Evolutionary conservation across 345 rosid species (phyloP).

Genomic region (Excoecaria cochinchinensis): DNA sequence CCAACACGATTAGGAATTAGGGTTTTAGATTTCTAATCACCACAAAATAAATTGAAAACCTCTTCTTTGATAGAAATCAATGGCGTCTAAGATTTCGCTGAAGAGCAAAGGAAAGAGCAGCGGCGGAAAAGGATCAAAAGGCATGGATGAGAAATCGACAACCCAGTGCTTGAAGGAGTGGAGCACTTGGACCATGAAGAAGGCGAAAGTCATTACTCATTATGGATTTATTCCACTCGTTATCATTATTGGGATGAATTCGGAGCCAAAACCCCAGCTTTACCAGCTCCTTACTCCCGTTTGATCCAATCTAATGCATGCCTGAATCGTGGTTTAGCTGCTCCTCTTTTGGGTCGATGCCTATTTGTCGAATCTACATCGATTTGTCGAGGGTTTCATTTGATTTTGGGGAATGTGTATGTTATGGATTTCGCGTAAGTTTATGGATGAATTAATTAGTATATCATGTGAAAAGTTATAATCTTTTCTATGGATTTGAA

Average conservation of each 20-base stretch:
- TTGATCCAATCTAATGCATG: constrained; percentile 21
- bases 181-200: constrained; percentile 84
- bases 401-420: constrained; percentile 4
- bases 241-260: constrained; percentile 88
- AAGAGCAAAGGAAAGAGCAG: constrained; percentile 48
- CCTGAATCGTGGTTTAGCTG: constrained; percentile 16
- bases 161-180: constrained; percentile 68
- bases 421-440: constrained; percentile 12
- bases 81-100: constrained; percentile 53
- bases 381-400: not conserved
- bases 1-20: not conserved
- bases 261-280: constrained; percentile 88
- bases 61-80: not conserved
- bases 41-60: not conserved
- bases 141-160: constrained; percentile 43
- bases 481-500: constrained; percentile 2
- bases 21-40: constrained; percentile 7
- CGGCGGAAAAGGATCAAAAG: constrained; percentile 46
- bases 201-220: constrained; percentile 84
- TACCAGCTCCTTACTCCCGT: constrained; percentile 89
- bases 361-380: constrained; percentile 40
- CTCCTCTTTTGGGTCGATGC: constrained; percentile 9
- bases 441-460: not conserved
- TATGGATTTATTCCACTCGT: constrained; percentile 91
- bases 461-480: constrained; percentile 2